These are phyloP conservation scores for Bruguiera parviflora DNA, from an alignment of 345 rosid genomes.

Conservation along the genomic window DNA sequence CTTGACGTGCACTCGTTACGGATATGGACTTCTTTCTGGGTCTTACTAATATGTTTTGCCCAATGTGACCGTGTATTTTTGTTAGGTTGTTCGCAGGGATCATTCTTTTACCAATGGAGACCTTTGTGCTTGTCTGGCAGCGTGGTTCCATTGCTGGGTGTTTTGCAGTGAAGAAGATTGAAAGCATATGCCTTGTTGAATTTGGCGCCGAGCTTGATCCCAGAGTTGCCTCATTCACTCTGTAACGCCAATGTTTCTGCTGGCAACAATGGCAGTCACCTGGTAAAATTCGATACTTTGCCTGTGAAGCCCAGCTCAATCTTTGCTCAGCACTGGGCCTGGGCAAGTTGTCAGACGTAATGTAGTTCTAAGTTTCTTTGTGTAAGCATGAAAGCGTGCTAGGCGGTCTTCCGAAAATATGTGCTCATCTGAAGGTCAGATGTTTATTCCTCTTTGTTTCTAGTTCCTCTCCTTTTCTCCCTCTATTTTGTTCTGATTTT, in stretches of 20 bases:
- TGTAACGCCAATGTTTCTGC: background rate
- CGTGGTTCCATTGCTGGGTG: slow-evolving; percentile 36
- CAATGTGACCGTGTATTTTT: too few species aligned
- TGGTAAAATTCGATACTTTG: background rate
- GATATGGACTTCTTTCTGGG: background rate
- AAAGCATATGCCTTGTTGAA: slow-evolving; percentile 35
- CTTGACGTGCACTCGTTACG: too few species aligned
- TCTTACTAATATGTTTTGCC: background rate
- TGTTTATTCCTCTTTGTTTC: too few species aligned
- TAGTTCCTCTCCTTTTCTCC: too few species aligned
- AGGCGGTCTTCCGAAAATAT: background rate
- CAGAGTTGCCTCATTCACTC: background rate
- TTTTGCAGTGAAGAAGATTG: slow-evolving; percentile 27
- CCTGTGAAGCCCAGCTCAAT: background rate
- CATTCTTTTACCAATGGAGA: slow-evolving; percentile 35
- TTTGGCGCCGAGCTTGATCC: slow-evolving; percentile 10
- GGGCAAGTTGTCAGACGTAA: slow-evolving; percentile 15
- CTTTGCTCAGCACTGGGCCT: background rate
- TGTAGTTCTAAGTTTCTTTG: background rate
- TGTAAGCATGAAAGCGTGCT: slow-evolving; percentile 7
- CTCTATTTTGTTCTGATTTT: background rate
- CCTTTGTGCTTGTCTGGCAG: slow-evolving; percentile 33
- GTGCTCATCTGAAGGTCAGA: too few species aligned
- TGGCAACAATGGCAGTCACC: background rate
- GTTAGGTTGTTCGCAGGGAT: slow-evolving; percentile 24